Evolutionary conservation across 164 flowering plant genomes (phyloP).

Genomic region (Echeveria elegans): DNA sequence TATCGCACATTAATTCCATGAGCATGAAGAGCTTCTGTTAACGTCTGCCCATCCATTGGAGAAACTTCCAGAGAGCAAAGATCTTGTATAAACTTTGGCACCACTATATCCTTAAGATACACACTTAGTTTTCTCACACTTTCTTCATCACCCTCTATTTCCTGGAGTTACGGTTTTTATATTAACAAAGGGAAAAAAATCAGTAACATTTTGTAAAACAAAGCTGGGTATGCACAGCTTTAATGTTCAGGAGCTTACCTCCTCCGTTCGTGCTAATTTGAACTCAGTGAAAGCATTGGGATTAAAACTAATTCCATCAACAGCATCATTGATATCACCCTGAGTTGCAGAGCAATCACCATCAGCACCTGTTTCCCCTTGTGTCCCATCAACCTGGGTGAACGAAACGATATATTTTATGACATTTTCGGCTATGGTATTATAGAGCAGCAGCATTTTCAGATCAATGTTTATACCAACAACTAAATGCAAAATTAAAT

Average conservation of each 20-base stretch:
- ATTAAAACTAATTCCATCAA: conserved; percentile 50
- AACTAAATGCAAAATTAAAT: background rate
- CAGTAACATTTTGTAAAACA: too few species aligned
- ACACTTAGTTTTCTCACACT: conserved; percentile 68
- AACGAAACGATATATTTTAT: too few species aligned
- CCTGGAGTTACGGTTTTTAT: conserved; percentile 35
- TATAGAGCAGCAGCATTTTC: background rate
- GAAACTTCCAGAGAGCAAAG: conserved; percentile 95
- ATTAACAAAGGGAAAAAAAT: too few species aligned
- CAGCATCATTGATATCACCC: conserved; percentile 21
- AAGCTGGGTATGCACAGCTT: background rate
- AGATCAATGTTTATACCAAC: background rate
- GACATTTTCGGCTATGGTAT: background rate
- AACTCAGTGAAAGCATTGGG: conserved; percentile 94
- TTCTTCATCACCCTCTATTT: conserved; percentile 77
- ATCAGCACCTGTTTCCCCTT: conserved; percentile 14
- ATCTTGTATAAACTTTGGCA: conserved; percentile 90
- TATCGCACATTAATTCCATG: conserved; percentile 97
- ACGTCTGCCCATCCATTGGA: conserved; percentile 99
- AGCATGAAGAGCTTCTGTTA: conserved; percentile 97
- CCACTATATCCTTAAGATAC: conserved; percentile 62
- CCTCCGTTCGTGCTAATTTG: conserved; percentile 60
- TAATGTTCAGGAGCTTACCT: conserved; percentile 32
- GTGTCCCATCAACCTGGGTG: conserved; percentile 26
- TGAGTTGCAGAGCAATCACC: conserved; percentile 26